phyloP scores from a whole-genome alignment of 2,329 filamentous ascomycete species.

The Tolypocladium tropicale region DNA sequence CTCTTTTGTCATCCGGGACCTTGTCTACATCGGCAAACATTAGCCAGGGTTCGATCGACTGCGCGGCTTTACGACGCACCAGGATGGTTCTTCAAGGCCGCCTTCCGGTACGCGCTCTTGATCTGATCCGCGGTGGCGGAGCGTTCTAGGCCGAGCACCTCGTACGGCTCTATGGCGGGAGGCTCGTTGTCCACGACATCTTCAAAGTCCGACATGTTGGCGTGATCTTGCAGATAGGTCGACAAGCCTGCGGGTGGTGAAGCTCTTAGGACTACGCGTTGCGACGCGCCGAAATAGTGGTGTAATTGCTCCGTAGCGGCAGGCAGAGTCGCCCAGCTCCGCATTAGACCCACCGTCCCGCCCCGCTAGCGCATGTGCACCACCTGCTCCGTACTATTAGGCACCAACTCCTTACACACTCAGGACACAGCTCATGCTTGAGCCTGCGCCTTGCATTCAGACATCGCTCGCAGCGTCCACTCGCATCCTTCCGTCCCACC shows the following conservation, averaged over 20 bases:
- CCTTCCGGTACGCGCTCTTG: conserved; percentile 85
- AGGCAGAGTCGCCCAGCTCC: background rate
- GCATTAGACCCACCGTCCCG: conserved; percentile 3
- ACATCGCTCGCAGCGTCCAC: background rate
- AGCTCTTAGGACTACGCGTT: conserved; percentile 7
- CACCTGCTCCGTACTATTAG: no score
- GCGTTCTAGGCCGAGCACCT: conserved; percentile 61
- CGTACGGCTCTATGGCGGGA: conserved; percentile 66
- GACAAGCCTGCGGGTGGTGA: conserved; percentile 3
- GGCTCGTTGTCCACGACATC: conserved; percentile 46
- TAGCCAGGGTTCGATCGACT: conserved; percentile 4
- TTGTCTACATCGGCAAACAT: conserved; percentile 52
- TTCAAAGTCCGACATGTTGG: conserved; percentile 37
- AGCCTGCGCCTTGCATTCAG: background rate
- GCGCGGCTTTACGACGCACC: conserved; percentile 41
- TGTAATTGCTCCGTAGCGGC: background rate
- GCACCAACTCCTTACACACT: no score
- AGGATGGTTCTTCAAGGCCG: conserved; percentile 78
- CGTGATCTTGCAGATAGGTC: conserved; percentile 2
- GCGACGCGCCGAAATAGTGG: conserved; percentile 2
- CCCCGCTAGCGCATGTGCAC: background rate
- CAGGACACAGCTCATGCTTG: background rate
- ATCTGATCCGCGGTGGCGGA: conserved; percentile 68
- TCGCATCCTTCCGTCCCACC: background rate
- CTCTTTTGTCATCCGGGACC: conserved; percentile 55